Evolutionary conservation across 1,284 basidiomycete species (phyloP).

Genomic region (Cryptococcus amylolentus): DNA sequence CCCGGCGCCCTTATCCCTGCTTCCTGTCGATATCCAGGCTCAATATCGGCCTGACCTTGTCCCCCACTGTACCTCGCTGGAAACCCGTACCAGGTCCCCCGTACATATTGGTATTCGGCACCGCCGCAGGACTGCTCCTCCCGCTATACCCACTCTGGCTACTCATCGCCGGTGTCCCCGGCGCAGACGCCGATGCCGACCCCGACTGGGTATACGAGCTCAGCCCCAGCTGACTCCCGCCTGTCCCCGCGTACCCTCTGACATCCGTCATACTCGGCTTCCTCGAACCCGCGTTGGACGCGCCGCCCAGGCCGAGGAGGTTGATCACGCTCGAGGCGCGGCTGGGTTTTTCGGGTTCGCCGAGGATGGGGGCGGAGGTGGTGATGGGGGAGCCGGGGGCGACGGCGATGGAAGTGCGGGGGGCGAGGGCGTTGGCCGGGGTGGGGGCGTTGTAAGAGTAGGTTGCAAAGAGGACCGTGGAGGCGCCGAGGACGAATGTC

Average conservation of each 20-base stretch:
- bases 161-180: conserved; percentile 14
- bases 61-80: background rate
- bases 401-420: conserved; percentile 39
- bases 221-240: background rate
- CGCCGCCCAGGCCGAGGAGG: conserved; percentile 31
- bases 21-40: conserved; percentile 13
- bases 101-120: conserved; percentile 4
- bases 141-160: conserved; percentile 3
- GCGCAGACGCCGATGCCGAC: conserved; percentile 12
- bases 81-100: conserved; percentile 9
- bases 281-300: conserved; percentile 6
- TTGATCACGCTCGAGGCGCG: conserved; percentile 39
- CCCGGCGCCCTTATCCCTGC: background rate
- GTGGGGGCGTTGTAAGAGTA: conserved; percentile 77
- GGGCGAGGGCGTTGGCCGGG: conserved; percentile 15
- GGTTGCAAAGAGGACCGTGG: conserved; percentile 77
- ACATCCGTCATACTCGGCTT: conserved; percentile 17
- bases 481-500: conserved; percentile 76
- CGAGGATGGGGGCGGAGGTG: conserved; percentile 43
- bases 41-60: conserved; percentile 10
- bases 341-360: conserved; percentile 41
- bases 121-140: conserved; percentile 1
- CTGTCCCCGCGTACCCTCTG: background rate
- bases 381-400: conserved; percentile 45
- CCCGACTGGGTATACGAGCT: background rate